Percentiles rank a stretch among this genome's conserved stretches.
These are phyloP conservation scores for Aegilops speltoides DNA, from an alignment of 176 grass and related monocot species.

Conservation along the genomic window DNA sequence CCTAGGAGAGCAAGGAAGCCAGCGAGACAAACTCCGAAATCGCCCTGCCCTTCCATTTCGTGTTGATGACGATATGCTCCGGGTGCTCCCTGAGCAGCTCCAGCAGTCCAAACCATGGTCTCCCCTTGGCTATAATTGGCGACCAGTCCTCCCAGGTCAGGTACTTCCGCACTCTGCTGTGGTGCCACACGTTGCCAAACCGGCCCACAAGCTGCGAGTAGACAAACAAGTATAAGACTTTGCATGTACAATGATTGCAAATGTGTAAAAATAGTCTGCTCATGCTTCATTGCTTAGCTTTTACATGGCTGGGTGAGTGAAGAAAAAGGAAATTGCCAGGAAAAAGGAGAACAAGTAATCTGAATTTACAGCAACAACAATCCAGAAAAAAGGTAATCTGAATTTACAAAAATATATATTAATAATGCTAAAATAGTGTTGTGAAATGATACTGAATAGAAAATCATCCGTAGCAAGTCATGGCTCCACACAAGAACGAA, in stretches of 20 bases:
- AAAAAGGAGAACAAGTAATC: too few relatives aligned
- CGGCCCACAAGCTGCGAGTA: constrained; percentile 67
- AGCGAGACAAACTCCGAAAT: constrained; percentile 68
- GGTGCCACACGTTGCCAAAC: constrained; percentile 88
- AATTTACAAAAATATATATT: too few relatives aligned
- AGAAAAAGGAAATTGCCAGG: too few relatives aligned
- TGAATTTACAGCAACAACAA: too few relatives aligned
- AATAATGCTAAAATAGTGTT: too few relatives aligned
- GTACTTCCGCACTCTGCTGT: constrained; percentile 73
- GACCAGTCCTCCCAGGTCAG: constrained; percentile 74
- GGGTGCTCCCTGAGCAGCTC: constrained; percentile 82
- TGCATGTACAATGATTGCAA: neutral
- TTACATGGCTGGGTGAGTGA: too few relatives aligned
- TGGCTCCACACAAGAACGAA: neutral
- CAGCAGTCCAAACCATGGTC: constrained; percentile 75
- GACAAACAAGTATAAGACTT: neutral
- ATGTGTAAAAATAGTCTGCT: neutral
- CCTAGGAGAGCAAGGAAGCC: constrained; percentile 68
- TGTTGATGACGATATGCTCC: constrained; percentile 93
- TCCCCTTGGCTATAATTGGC: constrained; percentile 62
- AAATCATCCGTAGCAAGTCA: neutral
- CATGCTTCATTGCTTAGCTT: too few relatives aligned
- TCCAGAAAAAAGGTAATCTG: too few relatives aligned
- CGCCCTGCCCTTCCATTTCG: constrained; percentile 76
- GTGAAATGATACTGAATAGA: too few relatives aligned